Evolutionary conservation across 768 basidiomycete species (phyloP).

Genomic region (Kwoniella botswanensis): DNA sequence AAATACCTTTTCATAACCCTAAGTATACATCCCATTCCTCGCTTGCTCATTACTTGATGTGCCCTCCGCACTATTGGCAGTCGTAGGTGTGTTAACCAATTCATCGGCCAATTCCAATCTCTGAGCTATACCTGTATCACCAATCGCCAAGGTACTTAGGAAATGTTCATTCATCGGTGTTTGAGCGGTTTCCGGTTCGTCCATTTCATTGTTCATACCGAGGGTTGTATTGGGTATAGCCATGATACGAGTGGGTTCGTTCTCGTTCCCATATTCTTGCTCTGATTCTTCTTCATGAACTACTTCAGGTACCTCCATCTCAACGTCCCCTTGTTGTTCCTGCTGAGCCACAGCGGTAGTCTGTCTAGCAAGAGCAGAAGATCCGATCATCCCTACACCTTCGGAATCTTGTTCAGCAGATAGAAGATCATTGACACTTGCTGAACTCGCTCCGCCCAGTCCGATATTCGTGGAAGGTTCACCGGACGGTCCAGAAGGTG

Average conservation of each 20-base stretch:
- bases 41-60: background rate
- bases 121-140: constrained; percentile 37
- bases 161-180: constrained; percentile 60
- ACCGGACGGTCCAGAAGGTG: constrained; percentile 16
- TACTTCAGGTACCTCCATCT: constrained; percentile 10
- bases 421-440: constrained; percentile 33
- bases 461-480: constrained; percentile 26
- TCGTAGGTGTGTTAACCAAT: constrained; percentile 14
- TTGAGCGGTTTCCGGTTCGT: constrained; percentile 40
- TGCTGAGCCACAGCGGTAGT: constrained; percentile 30
- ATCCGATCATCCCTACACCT: constrained; percentile 21
- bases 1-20: background rate
- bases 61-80: background rate
- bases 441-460: constrained; percentile 18
- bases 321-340: constrained; percentile 17
- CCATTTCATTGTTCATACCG: background rate
- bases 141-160: constrained; percentile 55
- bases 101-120: constrained; percentile 29
- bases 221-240: background rate
- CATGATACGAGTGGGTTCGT: background rate
- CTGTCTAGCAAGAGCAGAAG: constrained; percentile 23
- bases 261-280: constrained; percentile 18
- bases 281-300: background rate
- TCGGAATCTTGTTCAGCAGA: constrained; percentile 15
- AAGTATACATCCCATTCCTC: constrained; percentile 10